Base-by-base conservation (phyloP, 2,329 filamentous ascomycete species). In the Exophiala sideris region DNA sequence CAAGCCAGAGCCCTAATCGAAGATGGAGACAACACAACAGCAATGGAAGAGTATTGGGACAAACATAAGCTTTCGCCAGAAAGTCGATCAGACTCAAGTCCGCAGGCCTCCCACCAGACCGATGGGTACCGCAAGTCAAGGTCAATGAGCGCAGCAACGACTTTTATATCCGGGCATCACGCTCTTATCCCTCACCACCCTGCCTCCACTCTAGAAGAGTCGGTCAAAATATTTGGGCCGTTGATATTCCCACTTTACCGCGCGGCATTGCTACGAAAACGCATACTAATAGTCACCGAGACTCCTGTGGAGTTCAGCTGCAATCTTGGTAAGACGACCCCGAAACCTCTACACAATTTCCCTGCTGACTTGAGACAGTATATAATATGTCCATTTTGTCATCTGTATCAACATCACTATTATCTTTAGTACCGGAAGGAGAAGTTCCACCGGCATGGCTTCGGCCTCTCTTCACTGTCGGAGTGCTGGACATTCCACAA, bases 361-460 rank as follows among this genome's bases (percentile, higher is more conserved):
- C 16, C 29, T 29, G 36, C 57, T 59, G 32, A 59, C 40, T 10
- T 40, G 12, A 12, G 4, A 48, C 59, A 92, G 94, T 97, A 58
- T 99, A 97, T 73, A 85, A 94, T 68, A 82, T 97, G 48, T 96
- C 92, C n/a, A 81, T 97, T 50, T 78, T 99, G 33, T 91, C 91
- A 41, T 95, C 91, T 63, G 86, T 97, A 40, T 91, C 94, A 24
- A 79, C 86, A 35, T 84, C 87, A 29, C 80, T 91, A 40, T 78
- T 81, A 53, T 84, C 91, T 48, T 73, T 86, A 11, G 76, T 96
- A n/a, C 82, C 86, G 16, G 69, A 80, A 0, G 77, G 79, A 21
- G 79, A 82, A 3, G 77, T 84, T 21, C 78, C 82, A 1, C 79
- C 87, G 56, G 79, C 75, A 11, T 73, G 89, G 54, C 79, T 94